Evolutionary conservation across 345 rosid species (phyloP), one percentile per base, ranked within the genome.

Genomic region (Mallotus nudiflorus): DNA sequence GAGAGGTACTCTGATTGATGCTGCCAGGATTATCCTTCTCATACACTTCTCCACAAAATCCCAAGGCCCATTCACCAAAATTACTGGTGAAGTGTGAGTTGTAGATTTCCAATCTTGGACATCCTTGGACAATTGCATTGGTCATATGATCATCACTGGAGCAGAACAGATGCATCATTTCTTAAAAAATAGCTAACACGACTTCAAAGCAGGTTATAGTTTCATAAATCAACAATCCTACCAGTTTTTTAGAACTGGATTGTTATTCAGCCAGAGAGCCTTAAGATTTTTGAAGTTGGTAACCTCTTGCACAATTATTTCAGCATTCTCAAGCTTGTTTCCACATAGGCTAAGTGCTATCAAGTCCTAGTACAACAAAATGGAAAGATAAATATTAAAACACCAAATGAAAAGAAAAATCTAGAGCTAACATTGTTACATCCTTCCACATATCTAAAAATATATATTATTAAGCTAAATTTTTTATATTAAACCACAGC

Each of bases 201-300:
- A 50, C 40, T 28, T 24, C 16, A 58, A 53, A 35, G 25, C 13
- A n/a, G n/a, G 35, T 22, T 20, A 25, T 57, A 0, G 20, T 28
- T 73, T 35, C 42, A 65, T 33, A 35, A 6, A 67, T 49, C 18
- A 77, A 65, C 49, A 73, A 51, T 59, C 66, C 59, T 77, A 94
- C 98, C 90, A 69, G 67, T 73, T 84, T 62, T 81, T 67, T 20
- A 83, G 65, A 77, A 87, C 77, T 48, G 95, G 93, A 75, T 94
- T 91, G 68, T 88, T 81, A 81, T 90, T 94, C 60, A 94, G 77
- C 98, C 98, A 94, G 65, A 91, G 79, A 28, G 89, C 97, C 81
- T 77, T 88, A 60, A 91, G 83, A 62, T 83, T 85, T 78, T 85
- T 87, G 56, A 90, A 83, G 70, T 87, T 86, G 31, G 65, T 71